Conservation (phyloP, 1,284 basidiomycete species). For the Trametes pubescens region DNA sequence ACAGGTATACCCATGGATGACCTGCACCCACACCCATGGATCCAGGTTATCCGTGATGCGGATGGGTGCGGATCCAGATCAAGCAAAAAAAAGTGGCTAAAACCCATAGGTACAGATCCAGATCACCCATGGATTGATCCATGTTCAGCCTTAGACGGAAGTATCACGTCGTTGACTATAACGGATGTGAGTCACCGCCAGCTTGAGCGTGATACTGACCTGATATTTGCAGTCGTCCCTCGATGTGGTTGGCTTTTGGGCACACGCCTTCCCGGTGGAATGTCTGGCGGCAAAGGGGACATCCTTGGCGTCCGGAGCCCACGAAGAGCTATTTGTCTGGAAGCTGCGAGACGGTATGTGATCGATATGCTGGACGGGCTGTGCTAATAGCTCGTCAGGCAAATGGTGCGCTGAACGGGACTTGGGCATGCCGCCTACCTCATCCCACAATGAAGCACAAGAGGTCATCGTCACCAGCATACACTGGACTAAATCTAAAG, state of each 20-base stretch:
- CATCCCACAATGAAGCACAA: not conserved
- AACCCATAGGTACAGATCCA: no score
- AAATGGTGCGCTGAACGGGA: not conserved
- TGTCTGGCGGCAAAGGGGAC: not conserved
- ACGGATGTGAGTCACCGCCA: not conserved
- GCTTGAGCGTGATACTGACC: not conserved
- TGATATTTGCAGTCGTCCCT: not conserved
- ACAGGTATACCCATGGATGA: no score
- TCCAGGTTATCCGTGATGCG: no score
- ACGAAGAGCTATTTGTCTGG: not conserved
- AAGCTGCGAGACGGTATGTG: not conserved
- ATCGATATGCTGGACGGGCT: not conserved
- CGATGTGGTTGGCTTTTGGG: not conserved
- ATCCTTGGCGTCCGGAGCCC: not conserved
- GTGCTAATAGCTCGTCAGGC: not conserved
- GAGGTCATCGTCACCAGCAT: not conserved
- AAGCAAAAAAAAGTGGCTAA: no score
- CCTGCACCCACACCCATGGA: not conserved
- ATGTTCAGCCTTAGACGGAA: no score
- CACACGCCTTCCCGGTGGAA: not conserved
- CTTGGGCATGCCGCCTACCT: not conserved
- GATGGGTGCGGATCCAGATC: no score
- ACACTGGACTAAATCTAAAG: not conserved
- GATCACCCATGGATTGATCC: no score
- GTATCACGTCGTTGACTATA: no score